Evolutionary conservation across 768 basidiomycete genomes (phyloP).

Genomic region (Lactarius akahatsu): DNA sequence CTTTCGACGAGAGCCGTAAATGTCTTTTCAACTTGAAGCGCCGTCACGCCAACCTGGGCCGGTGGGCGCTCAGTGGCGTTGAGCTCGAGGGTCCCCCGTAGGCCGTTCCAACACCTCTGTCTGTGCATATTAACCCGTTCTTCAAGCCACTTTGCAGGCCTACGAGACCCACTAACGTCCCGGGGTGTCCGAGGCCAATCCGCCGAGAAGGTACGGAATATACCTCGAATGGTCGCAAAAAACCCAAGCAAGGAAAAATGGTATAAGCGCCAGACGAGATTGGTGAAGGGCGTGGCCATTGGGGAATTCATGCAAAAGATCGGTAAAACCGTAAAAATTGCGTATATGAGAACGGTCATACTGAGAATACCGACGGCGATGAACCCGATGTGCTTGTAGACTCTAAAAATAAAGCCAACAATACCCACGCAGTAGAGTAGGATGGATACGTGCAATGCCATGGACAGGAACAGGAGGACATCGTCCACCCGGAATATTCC

Average conservation of each 20-base stretch:
- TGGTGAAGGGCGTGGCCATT: neutral
- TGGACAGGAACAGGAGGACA: neutral
- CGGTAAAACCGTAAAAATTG: neutral
- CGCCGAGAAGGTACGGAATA: neutral
- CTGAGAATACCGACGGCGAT: neutral
- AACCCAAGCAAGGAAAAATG: neutral
- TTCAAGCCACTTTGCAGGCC: neutral
- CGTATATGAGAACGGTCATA: accelerated
- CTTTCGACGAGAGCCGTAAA: neutral
- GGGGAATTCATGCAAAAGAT: neutral
- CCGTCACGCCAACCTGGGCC: neutral
- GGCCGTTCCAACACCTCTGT: neutral
- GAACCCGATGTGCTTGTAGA: accelerated
- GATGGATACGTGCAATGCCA: neutral
- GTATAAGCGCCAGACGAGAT: neutral
- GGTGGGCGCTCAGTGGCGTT: neutral
- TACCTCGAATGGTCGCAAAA: neutral
- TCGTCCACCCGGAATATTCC: neutral
- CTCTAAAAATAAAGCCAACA: neutral
- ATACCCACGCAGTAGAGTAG: neutral
- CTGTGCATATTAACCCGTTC: neutral
- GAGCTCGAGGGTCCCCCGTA: neutral
- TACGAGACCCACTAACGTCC: neutral
- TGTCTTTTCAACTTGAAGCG: neutral
- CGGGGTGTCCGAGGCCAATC: neutral